Evolutionary conservation across 257 asterid genomes (phyloP), one percentile per base, ranked within the genome.

Genomic region (Solanum lycopersicoides): DNA sequence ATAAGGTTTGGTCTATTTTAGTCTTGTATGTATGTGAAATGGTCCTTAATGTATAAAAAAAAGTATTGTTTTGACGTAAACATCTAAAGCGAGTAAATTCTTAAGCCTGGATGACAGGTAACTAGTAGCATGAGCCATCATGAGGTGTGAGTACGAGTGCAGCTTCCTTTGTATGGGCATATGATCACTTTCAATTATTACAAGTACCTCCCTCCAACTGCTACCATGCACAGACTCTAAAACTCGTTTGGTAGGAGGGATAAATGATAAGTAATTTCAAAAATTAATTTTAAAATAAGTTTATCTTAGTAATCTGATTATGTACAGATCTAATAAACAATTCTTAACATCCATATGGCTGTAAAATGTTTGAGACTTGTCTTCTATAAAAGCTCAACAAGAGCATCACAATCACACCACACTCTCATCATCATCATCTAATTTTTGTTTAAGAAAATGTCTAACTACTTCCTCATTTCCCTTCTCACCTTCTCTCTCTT

Each of bases 391-490:
- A 71, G 0, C 76, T 69, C 20, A 6, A 71, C 77, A 71, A 7
- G 42, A 32, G 18, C 42, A 7, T 3, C 77, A 3, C 37, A 71
- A 71, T 7, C 42, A 69, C 39, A 6, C 28, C 65, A 56, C 25
- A 56, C 65, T 56, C n/a, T 18, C 65, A 7, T 59, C 66, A 59
- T 59, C 66, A 5, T 28, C 30, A 28, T 56, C n/a, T 56, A 18
- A 18, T 0, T 53, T 53, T 18, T 39, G 18, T 56, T 0, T 0
- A 0, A 1, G 4, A 76, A n/a, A 44, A 77, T 44, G 83, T 25
- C 1, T 21, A 77, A 77, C 83, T 13, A 77, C 63, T 25, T 44
- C 32, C 9, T 44, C 83, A 77, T 44, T 77, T 44, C n/a, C n/a
- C 4, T 77, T 77, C n/a, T 44, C 9, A 25, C 39, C 15, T 1